phyloP scores from a whole-genome alignment of 352 stramenopile species.

The Pythium guiyangense region DNA sequence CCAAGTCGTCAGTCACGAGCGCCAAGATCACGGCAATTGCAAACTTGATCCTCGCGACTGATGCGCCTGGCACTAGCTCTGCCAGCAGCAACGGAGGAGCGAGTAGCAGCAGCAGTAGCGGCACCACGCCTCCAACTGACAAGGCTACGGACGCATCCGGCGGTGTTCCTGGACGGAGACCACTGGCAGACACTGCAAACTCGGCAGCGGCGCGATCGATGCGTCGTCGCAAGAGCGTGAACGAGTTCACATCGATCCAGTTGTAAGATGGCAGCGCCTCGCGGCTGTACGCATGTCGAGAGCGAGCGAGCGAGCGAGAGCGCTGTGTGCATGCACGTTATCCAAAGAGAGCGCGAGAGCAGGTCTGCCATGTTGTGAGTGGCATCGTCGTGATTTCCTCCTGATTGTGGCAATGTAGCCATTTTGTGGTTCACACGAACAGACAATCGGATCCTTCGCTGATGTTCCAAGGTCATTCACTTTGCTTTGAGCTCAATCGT shows the following conservation, averaged over 20 bases:
- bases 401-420: too few species aligned
- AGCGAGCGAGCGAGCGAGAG: not conserved
- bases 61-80: not conserved
- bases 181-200: slow-evolving; percentile 19
- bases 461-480: too few species aligned
- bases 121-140: not conserved
- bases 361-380: too few species aligned
- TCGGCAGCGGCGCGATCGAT: slow-evolving; percentile 24
- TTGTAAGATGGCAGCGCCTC: not conserved
- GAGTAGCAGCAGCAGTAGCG: not conserved
- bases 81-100: not conserved
- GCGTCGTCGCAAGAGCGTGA: slow-evolving; percentile 57
- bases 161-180: slow-evolving; percentile 9
- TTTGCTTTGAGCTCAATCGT: too few species aligned
- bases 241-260: slow-evolving; percentile 20
- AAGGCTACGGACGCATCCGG: not conserved
- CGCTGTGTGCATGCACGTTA: too few species aligned
- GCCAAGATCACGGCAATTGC: slow-evolving; percentile 1
- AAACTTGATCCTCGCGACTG: slow-evolving; percentile 5
- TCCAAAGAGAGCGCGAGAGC: too few species aligned
- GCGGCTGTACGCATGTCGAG: not conserved
- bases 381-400: too few species aligned
- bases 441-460: too few species aligned
- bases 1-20: slow-evolving; percentile 3
- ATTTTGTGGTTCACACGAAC: too few species aligned